Conservation (phyloP, 73 alveolate species). For the Paramecium biaurelia region DNA sequence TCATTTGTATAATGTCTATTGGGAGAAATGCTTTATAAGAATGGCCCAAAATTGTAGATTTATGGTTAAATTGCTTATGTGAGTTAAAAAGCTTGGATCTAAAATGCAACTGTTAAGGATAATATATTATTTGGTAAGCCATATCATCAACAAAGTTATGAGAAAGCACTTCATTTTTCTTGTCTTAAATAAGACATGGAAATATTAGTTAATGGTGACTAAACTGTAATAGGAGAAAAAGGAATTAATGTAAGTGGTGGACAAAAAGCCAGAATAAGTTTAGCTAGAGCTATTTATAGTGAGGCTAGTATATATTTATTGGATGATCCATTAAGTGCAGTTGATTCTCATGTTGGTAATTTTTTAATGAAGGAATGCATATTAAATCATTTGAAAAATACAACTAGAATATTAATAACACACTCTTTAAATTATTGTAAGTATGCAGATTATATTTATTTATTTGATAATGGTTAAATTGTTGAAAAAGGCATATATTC, state of each 20-base stretch:
- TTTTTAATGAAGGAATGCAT: slow-evolving; percentile 79
- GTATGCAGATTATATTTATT: slow-evolving; percentile 77
- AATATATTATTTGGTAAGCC: slow-evolving; percentile 87
- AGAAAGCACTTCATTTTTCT: slow-evolving; percentile 73
- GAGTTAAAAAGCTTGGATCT: slow-evolving; percentile 89
- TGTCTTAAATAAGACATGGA: slow-evolving; percentile 86
- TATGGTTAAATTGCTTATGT: slow-evolving; percentile 82
- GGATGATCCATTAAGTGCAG: slow-evolving; percentile 94
- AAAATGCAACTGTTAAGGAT: slow-evolving; percentile 88
- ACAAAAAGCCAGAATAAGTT: slow-evolving; percentile 93
- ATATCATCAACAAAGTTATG: slow-evolving; percentile 76
- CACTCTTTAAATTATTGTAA: slow-evolving; percentile 88
- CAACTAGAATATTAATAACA: slow-evolving; percentile 88
- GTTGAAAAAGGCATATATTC: slow-evolving; percentile 69
- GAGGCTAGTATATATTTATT: slow-evolving; percentile 79
- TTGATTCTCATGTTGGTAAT: slow-evolving; percentile 89
- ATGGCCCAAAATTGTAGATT: not conserved
- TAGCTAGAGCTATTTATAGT: slow-evolving; percentile 96
- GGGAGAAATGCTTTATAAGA: slow-evolving; percentile 67
- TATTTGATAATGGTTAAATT: slow-evolving; percentile 78
- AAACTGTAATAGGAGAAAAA: slow-evolving; percentile 96
- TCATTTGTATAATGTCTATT: slow-evolving; percentile 64
- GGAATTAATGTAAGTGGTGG: slow-evolving; percentile 97
- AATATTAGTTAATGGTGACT: slow-evolving; percentile 87
- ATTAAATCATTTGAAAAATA: slow-evolving; percentile 69